Percentiles rank a stretch among this genome's conserved stretches.
These are phyloP conservation scores for Aspergillus olivimuriae DNA, from an alignment of 495 filamentous ascomycete species.

Conservation along the genomic window DNA sequence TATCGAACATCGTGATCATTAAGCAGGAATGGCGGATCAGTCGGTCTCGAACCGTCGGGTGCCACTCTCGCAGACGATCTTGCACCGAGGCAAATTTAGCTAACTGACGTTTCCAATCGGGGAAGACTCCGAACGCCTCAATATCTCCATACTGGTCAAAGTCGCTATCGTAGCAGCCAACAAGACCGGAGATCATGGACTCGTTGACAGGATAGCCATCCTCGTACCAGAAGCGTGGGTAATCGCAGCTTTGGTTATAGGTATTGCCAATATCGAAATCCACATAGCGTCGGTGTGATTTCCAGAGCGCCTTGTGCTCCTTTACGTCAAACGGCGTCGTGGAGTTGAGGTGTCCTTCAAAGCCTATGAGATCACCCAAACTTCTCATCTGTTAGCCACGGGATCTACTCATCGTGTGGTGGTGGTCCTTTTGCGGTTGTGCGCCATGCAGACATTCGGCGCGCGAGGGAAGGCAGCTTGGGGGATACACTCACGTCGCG, in stretches of 20 bases:
- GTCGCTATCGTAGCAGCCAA: constrained; percentile 61
- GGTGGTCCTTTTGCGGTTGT: no score
- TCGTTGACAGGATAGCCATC: constrained; percentile 46
- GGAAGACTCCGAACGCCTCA: constrained; percentile 64
- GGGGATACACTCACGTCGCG: constrained; percentile 48
- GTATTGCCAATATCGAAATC: constrained; percentile 56
- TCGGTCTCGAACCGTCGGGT: constrained; percentile 50
- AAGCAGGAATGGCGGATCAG: constrained; percentile 64
- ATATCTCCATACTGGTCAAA: constrained; percentile 66
- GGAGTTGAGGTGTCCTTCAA: constrained; percentile 57
- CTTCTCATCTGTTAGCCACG: constrained; percentile 13
- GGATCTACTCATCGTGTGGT: background rate
- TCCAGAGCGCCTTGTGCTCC: constrained; percentile 55
- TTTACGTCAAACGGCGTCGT: constrained; percentile 51
- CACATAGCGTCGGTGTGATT: constrained; percentile 47
- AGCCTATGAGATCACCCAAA: constrained; percentile 62
- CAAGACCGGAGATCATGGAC: constrained; percentile 33
- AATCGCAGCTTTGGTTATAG: constrained; percentile 52
- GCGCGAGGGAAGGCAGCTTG: background rate
- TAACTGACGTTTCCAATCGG: constrained; percentile 61
- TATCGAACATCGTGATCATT: constrained; percentile 52
- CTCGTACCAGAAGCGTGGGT: constrained; percentile 62
- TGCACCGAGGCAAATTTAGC: constrained; percentile 72
- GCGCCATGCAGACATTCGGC: background rate
- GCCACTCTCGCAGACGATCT: constrained; percentile 67